phyloP scores from a whole-genome alignment of 1,284 basidiomycete species.

The Chalciporus piperatoides region DNA sequence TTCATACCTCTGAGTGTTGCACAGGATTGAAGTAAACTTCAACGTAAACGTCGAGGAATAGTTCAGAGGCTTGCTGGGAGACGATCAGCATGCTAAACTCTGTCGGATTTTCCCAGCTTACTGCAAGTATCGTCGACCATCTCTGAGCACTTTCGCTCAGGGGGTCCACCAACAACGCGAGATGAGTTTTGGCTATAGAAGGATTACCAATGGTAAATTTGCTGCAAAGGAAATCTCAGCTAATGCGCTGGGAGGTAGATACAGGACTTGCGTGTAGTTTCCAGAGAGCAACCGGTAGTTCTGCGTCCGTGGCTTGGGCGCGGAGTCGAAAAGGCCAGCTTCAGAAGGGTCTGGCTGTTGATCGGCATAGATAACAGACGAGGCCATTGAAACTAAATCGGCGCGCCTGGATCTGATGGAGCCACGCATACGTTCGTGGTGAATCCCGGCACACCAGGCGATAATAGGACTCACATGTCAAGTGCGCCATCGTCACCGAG shows the following conservation, averaged over 20 bases:
- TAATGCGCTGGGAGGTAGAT: not conserved
- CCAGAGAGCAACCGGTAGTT: slow-evolving; percentile 59
- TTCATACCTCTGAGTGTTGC: slow-evolving; percentile 58
- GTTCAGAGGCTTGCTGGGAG: slow-evolving; percentile 29
- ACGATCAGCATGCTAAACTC: slow-evolving; percentile 1
- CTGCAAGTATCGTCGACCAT: slow-evolving; percentile 78
- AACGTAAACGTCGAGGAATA: slow-evolving; percentile 61
- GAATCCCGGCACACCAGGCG: not conserved
- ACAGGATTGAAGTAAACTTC: slow-evolving; percentile 77
- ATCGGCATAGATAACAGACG: slow-evolving; percentile 68
- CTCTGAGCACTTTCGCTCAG: slow-evolving; percentile 81
- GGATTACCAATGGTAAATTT: slow-evolving; percentile 70
- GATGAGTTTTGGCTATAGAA: slow-evolving; percentile 62
- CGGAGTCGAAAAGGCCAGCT: slow-evolving; percentile 66
- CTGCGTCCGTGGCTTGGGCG: slow-evolving; percentile 50
- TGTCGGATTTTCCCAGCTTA: slow-evolving; percentile 26
- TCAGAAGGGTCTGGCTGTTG: slow-evolving; percentile 69
- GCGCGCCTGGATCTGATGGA: slow-evolving; percentile 48
- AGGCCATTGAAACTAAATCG: slow-evolving; percentile 58
- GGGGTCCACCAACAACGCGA: slow-evolving; percentile 82
- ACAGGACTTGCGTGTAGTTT: slow-evolving; percentile 57
- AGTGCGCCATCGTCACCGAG: slow-evolving; percentile 39
- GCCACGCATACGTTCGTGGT: slow-evolving; percentile 7
- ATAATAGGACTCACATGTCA: slow-evolving; percentile 42
- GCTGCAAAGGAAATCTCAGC: slow-evolving; percentile 35